A percentile compares a stretch with the other conserved stretches of the same genome.
Conservation (phyloP, 1,284 basidiomycete species). For the Sporisorium sorghi region DNA sequence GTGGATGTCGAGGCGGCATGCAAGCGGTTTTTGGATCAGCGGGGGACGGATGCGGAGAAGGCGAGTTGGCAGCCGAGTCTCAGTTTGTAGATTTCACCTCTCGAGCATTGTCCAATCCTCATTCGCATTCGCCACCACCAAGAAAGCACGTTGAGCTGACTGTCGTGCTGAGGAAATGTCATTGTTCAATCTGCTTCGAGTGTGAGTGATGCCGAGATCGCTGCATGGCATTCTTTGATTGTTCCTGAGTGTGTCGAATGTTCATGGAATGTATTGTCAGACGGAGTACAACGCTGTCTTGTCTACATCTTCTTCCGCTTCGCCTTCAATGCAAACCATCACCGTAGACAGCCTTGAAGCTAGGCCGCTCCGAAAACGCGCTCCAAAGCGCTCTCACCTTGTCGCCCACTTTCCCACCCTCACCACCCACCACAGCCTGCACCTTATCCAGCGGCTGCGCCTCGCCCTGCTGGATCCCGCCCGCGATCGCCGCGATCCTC, state of each 20-base stretch:
- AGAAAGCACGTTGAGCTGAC: not conserved
- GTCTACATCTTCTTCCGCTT: no score
- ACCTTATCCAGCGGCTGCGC: slow-evolving; percentile 8
- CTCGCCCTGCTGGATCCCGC: not conserved
- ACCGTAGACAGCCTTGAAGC: slow-evolving; percentile 49
- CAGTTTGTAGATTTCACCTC: not conserved
- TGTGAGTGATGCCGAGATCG: no score
- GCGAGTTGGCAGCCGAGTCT: slow-evolving; percentile 10
- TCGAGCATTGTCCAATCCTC: no score
- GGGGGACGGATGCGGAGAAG: not conserved
- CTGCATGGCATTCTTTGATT: no score
- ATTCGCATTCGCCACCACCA: not conserved
- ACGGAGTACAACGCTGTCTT: not conserved
- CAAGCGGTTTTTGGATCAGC: slow-evolving; percentile 16
- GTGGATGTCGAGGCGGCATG: slow-evolving; percentile 66
- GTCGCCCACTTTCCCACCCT: slow-evolving; percentile 18
- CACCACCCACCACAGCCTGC: slow-evolving; percentile 3
- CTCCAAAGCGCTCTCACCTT: slow-evolving; percentile 36
- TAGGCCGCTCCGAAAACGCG: slow-evolving; percentile 25
- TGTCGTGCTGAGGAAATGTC: not conserved
- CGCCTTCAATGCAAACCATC: slow-evolving; percentile 47
- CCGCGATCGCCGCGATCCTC: slow-evolving; percentile 63
- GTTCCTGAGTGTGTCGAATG: no score
- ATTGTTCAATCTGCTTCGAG: not conserved
- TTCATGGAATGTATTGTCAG: no score